Evolutionary conservation across 495 filamentous ascomycete genomes (phyloP).

Genomic region (Neurospora sp.): DNA sequence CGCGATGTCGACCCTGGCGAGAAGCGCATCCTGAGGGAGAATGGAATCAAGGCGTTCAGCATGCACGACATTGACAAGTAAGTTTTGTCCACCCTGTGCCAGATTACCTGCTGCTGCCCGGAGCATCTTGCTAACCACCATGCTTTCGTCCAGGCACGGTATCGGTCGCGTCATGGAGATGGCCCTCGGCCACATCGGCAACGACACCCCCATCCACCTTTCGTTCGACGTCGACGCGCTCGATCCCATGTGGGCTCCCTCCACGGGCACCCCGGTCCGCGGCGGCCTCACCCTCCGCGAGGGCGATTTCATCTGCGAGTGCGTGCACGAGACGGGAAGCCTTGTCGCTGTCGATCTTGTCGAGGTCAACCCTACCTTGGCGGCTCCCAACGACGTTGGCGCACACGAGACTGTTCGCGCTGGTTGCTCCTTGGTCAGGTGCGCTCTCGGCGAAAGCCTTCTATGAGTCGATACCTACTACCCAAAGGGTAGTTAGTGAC

Average conservation of each 20-base stretch:
- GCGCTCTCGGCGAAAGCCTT: slow-evolving; percentile 83
- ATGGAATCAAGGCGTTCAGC: slow-evolving; percentile 90
- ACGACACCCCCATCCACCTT: slow-evolving; percentile 89
- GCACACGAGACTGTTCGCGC: slow-evolving; percentile 82
- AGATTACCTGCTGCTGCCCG: slow-evolving; percentile 4
- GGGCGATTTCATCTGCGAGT: slow-evolving; percentile 96
- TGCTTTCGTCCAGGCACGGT: slow-evolving; percentile 49
- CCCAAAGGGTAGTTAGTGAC: background rate
- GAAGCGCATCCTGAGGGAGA: slow-evolving; percentile 78
- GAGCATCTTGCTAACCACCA: slow-evolving; percentile 5
- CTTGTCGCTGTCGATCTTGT: slow-evolving; percentile 87
- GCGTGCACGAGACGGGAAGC: slow-evolving; percentile 86
- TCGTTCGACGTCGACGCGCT: slow-evolving; percentile 96
- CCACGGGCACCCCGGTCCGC: slow-evolving; percentile 89
- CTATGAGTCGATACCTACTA: slow-evolving; percentile 35
- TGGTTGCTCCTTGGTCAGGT: slow-evolving; percentile 83
- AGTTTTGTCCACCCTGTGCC: background rate
- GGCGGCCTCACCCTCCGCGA: slow-evolving; percentile 93
- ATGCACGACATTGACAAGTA: slow-evolving; percentile 97
- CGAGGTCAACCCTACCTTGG: slow-evolving; percentile 89
- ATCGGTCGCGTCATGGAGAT: slow-evolving; percentile 97
- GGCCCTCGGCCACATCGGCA: slow-evolving; percentile 88
- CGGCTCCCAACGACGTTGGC: slow-evolving; percentile 48
- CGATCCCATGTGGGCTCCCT: slow-evolving; percentile 92
- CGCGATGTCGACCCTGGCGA: slow-evolving; percentile 86